Evolutionary conservation across 2,329 filamentous ascomycete species (phyloP).

Genomic region (Blastomyces silverae): DNA sequence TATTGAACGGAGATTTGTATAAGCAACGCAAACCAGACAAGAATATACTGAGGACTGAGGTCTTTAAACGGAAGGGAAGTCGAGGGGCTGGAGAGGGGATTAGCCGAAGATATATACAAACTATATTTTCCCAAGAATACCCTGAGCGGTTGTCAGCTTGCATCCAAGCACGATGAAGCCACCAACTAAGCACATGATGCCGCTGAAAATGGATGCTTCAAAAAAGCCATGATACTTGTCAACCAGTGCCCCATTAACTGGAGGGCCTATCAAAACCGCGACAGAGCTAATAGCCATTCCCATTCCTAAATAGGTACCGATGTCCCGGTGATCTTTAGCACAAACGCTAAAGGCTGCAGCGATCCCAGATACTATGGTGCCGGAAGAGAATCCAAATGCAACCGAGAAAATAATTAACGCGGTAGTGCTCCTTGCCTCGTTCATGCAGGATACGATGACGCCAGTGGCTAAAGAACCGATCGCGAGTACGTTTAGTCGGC

Average conservation of each 20-base stretch:
- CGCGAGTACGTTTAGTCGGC: slow-evolving; percentile 29
- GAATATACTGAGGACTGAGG: not conserved
- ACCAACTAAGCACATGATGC: slow-evolving; percentile 20
- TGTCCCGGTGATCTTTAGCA: slow-evolving; percentile 12
- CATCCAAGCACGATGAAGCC: slow-evolving; percentile 13
- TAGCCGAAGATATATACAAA: not conserved
- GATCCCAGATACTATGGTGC: slow-evolving; percentile 29
- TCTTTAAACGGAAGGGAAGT: not conserved
- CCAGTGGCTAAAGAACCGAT: slow-evolving; percentile 25
- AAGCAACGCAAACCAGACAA: not conserved
- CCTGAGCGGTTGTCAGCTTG: slow-evolving; percentile 8
- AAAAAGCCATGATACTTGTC: slow-evolving; percentile 37
- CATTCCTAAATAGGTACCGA: slow-evolving; percentile 17
- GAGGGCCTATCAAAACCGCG: slow-evolving; percentile 45
- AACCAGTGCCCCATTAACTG: slow-evolving; percentile 44
- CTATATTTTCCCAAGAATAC: slow-evolving; percentile 1
- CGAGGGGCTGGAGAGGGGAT: not conserved
- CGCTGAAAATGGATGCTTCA: slow-evolving; percentile 36
- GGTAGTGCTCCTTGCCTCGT: slow-evolving; percentile 23
- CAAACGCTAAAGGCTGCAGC: slow-evolving; percentile 12
- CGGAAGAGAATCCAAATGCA: slow-evolving; percentile 33
- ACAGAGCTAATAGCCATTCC: slow-evolving; percentile 33
- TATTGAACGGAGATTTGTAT: not conserved
- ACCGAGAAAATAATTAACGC: slow-evolving; percentile 30
- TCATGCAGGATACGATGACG: slow-evolving; percentile 30